Conservation (phyloP, 129 eudicot species). For the Saposhnikovia divaricata region DNA sequence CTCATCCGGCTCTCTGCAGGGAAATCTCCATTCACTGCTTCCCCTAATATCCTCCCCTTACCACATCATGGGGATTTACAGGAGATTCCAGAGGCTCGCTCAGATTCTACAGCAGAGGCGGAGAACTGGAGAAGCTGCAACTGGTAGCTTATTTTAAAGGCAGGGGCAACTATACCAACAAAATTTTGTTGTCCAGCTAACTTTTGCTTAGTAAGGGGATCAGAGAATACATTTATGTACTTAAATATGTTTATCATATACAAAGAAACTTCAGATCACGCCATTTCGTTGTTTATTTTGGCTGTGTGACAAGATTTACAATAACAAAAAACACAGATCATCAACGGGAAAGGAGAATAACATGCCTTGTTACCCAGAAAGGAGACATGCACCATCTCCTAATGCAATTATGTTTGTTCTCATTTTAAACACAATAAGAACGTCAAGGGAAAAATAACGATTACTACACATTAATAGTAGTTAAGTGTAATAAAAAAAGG, state of each 20-base stretch:
- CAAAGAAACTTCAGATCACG: background rate
- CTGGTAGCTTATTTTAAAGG: no score
- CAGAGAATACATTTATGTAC: background rate
- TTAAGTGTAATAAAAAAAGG: background rate
- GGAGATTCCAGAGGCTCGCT: slow-evolving; percentile 16
- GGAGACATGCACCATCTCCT: background rate
- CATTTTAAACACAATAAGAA: background rate
- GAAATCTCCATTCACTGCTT: slow-evolving; percentile 20
- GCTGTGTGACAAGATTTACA: background rate
- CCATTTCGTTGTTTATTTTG: background rate
- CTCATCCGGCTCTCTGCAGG: background rate
- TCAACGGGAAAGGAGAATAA: background rate
- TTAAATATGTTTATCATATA: background rate
- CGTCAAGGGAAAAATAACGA: background rate
- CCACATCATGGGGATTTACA: slow-evolving; percentile 18
- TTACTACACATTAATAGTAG: background rate
- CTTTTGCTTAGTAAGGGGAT: background rate
- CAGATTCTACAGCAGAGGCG: no score
- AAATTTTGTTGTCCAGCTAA: background rate
- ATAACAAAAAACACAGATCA: background rate
- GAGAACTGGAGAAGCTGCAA: no score
- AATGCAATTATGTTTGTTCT: background rate
- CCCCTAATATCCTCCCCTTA: slow-evolving; percentile 22
- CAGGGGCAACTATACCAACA: no score
- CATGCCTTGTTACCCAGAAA: background rate